phyloP scores from a whole-genome alignment of 192 early-diverging fungal genomes.

The Coemansia sp. region DNA sequence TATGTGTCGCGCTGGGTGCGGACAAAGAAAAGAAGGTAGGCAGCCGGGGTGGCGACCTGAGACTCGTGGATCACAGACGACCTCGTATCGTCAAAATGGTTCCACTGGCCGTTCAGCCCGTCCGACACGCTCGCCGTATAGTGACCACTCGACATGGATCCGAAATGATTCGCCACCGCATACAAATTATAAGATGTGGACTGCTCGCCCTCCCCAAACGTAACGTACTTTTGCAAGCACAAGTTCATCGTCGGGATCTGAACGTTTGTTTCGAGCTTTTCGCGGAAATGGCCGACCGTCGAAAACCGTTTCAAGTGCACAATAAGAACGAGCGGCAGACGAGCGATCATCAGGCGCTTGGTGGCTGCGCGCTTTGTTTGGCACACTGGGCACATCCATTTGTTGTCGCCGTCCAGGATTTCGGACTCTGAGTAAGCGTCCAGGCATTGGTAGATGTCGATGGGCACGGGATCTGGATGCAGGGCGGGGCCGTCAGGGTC shows the following conservation, averaged over 20 bases:
- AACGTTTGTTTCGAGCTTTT: constrained; percentile 88
- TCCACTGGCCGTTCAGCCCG: constrained; percentile 68
- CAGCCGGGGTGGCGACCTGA: constrained; percentile 41
- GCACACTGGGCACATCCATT: constrained; percentile 88
- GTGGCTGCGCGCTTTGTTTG: constrained; percentile 68
- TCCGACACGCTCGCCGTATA: constrained; percentile 74
- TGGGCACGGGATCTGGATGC: constrained; percentile 4
- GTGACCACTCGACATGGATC: constrained; percentile 72
- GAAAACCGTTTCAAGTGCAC: constrained; percentile 96
- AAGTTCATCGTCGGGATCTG: constrained; percentile 73
- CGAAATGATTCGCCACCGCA: constrained; percentile 80
- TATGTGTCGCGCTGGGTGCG: constrained; percentile 8
- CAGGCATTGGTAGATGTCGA: constrained; percentile 77
- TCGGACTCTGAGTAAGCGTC: constrained; percentile 83
- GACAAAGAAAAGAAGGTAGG: constrained; percentile 52
- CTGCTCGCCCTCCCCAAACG: constrained; percentile 19
- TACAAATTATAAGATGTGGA: constrained; percentile 72
- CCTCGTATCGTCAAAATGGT: constrained; percentile 84
- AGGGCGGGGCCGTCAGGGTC: too few relatives aligned
- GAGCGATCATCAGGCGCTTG: constrained; percentile 76
- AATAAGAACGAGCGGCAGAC: constrained; percentile 84
- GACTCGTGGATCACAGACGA: constrained; percentile 45
- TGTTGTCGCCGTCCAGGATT: constrained; percentile 84
- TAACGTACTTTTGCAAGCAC: constrained; percentile 60
- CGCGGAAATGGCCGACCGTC: constrained; percentile 85